Evolutionary conservation across 768 basidiomycete genomes (phyloP), one percentile per base, ranked within the genome.

Genomic region (Mycena chlorophos): DNA sequence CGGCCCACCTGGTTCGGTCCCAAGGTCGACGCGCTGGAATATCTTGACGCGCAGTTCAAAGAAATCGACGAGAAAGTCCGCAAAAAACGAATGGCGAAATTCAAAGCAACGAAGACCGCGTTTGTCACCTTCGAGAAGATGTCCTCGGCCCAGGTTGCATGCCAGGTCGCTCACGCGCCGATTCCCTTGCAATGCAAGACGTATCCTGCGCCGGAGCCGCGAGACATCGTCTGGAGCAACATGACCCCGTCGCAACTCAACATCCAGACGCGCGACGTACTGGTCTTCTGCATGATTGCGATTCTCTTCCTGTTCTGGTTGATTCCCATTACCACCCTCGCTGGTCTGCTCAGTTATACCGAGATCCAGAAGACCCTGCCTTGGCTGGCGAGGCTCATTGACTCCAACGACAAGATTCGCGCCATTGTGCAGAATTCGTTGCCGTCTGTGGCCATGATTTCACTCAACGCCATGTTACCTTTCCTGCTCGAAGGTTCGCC

Each of bases 111-210:
- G 1, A 85, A 87, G 42, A 82, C 85, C 27, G 97, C 94, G 0
- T 99, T 98, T 65, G 90, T 98, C 19, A 98, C 97, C 0, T 98
- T 99, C 63, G 93, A 97, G 73, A 92, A 92, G 66, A 91, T 95
- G 85, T 89, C 91, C 27, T 31, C 56, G 0, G 61, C 89, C 81
- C 95, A 99, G 88, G 87, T 90, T 39, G 95, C 93, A 1, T 78
- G 89, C 5, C 95, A 98, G 70, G 80, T 86, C 1, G 89, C 89
- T 0, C 89, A 94, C 64, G 81, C 88, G 0, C 79, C 89, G 0
- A 79, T 79, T 50, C 87, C 87, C 16, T 79, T 78, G 50, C 81
- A 85, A 68, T 80, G 82, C 49, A 78, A 78, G 28, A 95, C 91
- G 12, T 80, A 76, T 55, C 81, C 84, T 19, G 94, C 96, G 0